Evolutionary conservation across 495 filamentous ascomycete species (phyloP).

Genomic region (Talaromyces ruber): DNA sequence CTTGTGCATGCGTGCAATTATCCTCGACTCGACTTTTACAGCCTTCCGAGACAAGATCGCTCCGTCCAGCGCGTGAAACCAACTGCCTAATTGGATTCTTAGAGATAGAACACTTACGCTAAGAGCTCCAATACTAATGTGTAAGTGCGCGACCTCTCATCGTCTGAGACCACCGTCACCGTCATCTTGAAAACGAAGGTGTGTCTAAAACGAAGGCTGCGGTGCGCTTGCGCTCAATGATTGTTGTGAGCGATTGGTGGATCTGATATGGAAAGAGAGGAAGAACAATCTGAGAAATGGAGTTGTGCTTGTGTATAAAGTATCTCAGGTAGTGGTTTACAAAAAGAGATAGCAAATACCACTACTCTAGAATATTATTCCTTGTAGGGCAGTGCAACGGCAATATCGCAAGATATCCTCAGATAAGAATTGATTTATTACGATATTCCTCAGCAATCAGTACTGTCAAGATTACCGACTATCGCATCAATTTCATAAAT

Average conservation of each 20-base stretch:
- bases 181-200: conserved; percentile 4
- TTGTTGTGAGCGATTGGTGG: background rate
- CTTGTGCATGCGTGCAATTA: background rate
- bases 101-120: conserved; percentile 42
- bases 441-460: background rate
- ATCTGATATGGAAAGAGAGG: background rate
- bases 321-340: background rate
- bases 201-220: background rate
- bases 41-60: background rate
- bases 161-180: conserved; percentile 83
- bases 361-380: background rate
- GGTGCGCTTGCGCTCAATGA: background rate
- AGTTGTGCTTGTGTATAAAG: background rate
- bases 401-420: background rate
- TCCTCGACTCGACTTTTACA: background rate
- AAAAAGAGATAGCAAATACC: background rate
- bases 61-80: background rate
- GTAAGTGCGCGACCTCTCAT: conserved; percentile 96
- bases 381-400: background rate
- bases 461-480: background rate
- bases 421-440: background rate
- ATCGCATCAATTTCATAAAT: background rate
- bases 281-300: background rate
- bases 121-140: conserved; percentile 96
- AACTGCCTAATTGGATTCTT: conserved; percentile 1